Conservation (phyloP, 106 monocot species). For the Dendrobium nobile region DNA sequence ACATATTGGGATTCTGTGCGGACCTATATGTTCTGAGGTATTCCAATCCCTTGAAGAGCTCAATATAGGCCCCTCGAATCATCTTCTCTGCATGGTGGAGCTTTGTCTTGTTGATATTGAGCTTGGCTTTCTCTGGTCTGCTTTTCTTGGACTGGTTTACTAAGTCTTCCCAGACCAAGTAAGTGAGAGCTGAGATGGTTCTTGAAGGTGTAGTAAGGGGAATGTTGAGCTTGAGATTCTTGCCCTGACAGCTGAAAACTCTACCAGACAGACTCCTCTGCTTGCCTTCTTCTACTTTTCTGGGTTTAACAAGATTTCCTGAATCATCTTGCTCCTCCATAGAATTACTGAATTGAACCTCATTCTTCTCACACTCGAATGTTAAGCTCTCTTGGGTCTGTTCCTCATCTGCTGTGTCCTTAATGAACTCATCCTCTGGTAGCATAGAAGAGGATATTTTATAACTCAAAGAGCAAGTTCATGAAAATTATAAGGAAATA, state of each 20-base stretch:
- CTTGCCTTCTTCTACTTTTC: constrained; percentile 29
- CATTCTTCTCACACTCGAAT: constrained; percentile 35
- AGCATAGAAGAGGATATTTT: background rate
- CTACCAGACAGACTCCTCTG: constrained; percentile 57
- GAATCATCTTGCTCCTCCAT: constrained; percentile 17
- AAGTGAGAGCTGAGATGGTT: constrained; percentile 71
- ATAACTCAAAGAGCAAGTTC: no score
- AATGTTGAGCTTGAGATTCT: constrained; percentile 80
- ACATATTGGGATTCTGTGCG: background rate
- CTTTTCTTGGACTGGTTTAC: constrained; percentile 44
- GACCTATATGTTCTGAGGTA: constrained; percentile 81
- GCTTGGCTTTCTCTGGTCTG: constrained; percentile 36
- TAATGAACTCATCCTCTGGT: constrained; percentile 57
- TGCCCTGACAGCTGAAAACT: constrained; percentile 59
- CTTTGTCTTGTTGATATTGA: constrained; percentile 69
- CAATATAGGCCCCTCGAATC: constrained; percentile 84
- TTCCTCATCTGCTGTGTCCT: constrained; percentile 26
- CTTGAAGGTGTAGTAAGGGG: constrained; percentile 80
- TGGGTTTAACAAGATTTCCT: constrained; percentile 11
- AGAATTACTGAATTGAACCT: constrained; percentile 23
- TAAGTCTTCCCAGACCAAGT: constrained; percentile 60
- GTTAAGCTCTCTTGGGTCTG: constrained; percentile 22
- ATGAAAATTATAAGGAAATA: no score
- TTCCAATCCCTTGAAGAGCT: constrained; percentile 82
- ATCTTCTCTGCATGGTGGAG: constrained; percentile 89